Evolutionary conservation across 2,329 filamentous ascomycete genomes (phyloP).

Genomic region (Colletotrichum brevisporum): DNA sequence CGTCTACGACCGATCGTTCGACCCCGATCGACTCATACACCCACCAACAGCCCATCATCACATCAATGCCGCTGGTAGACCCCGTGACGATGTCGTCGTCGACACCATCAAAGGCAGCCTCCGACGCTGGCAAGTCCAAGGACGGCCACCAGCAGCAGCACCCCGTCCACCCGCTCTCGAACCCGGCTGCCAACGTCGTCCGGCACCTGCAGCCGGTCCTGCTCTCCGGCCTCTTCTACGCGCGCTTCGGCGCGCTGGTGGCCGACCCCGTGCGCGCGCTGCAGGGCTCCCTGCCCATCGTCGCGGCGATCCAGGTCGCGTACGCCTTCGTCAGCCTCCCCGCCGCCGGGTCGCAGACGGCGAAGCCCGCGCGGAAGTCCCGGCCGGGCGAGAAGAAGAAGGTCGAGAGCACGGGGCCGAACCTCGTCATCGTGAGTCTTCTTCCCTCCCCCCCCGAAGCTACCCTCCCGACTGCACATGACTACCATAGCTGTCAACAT

Average conservation of each 20-base stretch:
- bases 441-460: no score
- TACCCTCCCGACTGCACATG: not conserved
- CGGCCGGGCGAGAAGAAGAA: slow-evolving; percentile 70
- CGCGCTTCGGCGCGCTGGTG: slow-evolving; percentile 77
- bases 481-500: not conserved
- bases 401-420: slow-evolving; percentile 58
- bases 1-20: slow-evolving; percentile 25
- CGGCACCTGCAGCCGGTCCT: slow-evolving; percentile 78
- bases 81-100: slow-evolving; percentile 56
- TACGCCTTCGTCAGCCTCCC: slow-evolving; percentile 77
- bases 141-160: slow-evolving; percentile 47
- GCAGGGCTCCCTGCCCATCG: slow-evolving; percentile 70
- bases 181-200: slow-evolving; percentile 61
- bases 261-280: slow-evolving; percentile 78
- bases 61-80: slow-evolving; percentile 52
- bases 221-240: slow-evolving; percentile 74
- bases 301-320: slow-evolving; percentile 74
- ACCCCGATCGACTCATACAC: slow-evolving; percentile 16
- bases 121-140: slow-evolving; percentile 49
- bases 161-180: slow-evolving; percentile 55
- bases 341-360: slow-evolving; percentile 64
- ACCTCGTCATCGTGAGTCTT: slow-evolving; percentile 61
- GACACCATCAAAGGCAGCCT: slow-evolving; percentile 46
- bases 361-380: slow-evolving; percentile 61
- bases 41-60: no score